Evolutionary conservation across 768 basidiomycete species (phyloP).

Genomic region (Rhizopogon vinicolor): DNA sequence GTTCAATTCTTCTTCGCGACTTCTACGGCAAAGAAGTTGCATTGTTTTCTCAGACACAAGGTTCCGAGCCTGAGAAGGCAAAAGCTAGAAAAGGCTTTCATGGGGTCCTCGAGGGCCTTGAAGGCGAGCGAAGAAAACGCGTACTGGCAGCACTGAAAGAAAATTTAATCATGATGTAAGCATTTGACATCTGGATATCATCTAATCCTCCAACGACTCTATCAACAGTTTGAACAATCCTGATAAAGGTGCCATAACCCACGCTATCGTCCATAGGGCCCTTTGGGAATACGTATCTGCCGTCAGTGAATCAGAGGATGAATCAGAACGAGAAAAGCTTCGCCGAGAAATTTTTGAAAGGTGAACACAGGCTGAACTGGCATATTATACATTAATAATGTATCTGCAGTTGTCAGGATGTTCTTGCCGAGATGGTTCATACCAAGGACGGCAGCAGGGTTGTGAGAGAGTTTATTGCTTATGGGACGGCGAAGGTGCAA

Average conservation of each 20-base stretch:
- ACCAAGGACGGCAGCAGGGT: constrained; percentile 88
- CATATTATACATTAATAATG: constrained; percentile 2
- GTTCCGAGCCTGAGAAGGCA: constrained; percentile 60
- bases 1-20: constrained; percentile 73
- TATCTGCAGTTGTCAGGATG: constrained; percentile 65
- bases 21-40: constrained; percentile 89
- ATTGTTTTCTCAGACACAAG: constrained; percentile 56
- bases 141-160: constrained; percentile 68
- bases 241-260: constrained; percentile 84
- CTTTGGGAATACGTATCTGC: constrained; percentile 81
- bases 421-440: constrained; percentile 89
- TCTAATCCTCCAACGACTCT: constrained; percentile 1
- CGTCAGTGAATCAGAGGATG: constrained; percentile 52
- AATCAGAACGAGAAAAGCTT: constrained; percentile 66
- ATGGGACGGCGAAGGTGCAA: constrained; percentile 74
- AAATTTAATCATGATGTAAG: constrained; percentile 72
- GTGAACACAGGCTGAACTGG: constrained; percentile 29
- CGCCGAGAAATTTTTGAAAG: constrained; percentile 79
- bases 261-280: constrained; percentile 83
- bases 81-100: constrained; percentile 60
- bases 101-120: constrained; percentile 61
- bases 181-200: constrained; percentile 1
- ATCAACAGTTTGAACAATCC: constrained; percentile 80
- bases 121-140: constrained; percentile 60
- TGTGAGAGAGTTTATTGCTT: constrained; percentile 80